These are phyloP conservation scores for Aspergillus baeticus DNA, from an alignment of 495 filamentous ascomycete species.

Conservation along the genomic window DNA sequence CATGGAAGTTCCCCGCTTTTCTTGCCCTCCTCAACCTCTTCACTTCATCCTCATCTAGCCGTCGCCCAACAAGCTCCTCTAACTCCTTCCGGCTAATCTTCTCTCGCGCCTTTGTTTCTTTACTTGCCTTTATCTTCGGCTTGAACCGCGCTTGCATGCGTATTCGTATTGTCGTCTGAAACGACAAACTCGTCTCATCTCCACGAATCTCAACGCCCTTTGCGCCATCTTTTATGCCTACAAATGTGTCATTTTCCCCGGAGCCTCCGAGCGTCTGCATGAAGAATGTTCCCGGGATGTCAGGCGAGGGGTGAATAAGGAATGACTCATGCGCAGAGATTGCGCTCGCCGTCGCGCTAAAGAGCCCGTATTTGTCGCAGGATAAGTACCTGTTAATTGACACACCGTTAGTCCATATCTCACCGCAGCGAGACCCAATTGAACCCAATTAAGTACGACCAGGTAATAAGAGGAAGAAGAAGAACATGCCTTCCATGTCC, in stretches of 20 bases:
- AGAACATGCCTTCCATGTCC: conserved; percentile 73
- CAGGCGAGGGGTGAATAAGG: conserved; percentile 61
- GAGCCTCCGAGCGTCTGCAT: conserved; percentile 57
- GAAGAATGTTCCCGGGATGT: conserved; percentile 60
- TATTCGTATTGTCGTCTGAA: conserved; percentile 75
- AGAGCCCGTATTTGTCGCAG: conserved; percentile 78
- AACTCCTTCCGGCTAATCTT: conserved; percentile 87
- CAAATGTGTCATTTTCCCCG: conserved; percentile 45
- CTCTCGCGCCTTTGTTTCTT: conserved; percentile 75
- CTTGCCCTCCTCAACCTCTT: conserved; percentile 77
- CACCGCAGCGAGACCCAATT: neutral
- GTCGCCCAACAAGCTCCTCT: conserved; percentile 75
- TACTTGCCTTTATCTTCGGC: conserved; percentile 71
- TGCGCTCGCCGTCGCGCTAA: conserved; percentile 75
- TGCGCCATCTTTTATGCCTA: conserved; percentile 45
- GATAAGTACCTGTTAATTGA: conserved; percentile 58
- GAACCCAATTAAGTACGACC: neutral
- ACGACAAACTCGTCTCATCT: conserved; percentile 68
- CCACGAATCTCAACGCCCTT: conserved; percentile 62
- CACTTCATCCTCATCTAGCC: conserved; percentile 82
- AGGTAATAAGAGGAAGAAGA: neutral
- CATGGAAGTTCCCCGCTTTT: conserved; percentile 84
- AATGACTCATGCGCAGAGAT: conserved; percentile 82
- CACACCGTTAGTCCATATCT: neutral
- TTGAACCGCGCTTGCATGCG: conserved; percentile 96